Conservation (phyloP, 805 yeast species). For the Zygotorulaspora sp. region DNA sequence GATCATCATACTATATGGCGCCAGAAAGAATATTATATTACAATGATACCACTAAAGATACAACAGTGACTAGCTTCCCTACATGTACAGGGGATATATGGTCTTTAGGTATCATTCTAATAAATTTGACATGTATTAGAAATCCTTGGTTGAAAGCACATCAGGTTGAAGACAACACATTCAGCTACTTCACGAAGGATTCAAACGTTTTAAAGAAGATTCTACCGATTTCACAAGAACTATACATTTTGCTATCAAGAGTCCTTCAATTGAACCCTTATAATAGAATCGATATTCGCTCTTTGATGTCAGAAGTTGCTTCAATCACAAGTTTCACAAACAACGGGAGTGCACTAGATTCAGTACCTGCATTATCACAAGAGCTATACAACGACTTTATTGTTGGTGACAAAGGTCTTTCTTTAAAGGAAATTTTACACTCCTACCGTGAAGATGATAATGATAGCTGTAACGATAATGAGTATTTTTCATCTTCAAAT, state of each 20-base stretch:
- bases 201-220: conserved; percentile 56
- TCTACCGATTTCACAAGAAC: conserved; percentile 64
- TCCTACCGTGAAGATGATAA: conserved; percentile 14
- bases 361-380: conserved; percentile 20
- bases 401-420: conserved; percentile 18
- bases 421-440: conserved; percentile 18
- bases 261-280: conserved; percentile 35
- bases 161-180: conserved; percentile 54
- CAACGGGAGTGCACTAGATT: conserved; percentile 27
- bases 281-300: conserved; percentile 28
- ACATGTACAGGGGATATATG: conserved; percentile 79
- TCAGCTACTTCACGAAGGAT: conserved; percentile 55
- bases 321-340: conserved; percentile 26
- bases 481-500: conserved; percentile 11
- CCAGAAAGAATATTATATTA: conserved; percentile 60
- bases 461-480: conserved; percentile 11
- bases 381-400: conserved; percentile 18
- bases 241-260: conserved; percentile 46
- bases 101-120: conserved; percentile 78
- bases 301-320: conserved; percentile 24
- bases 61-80: conserved; percentile 40
- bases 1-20: conserved; percentile 88
- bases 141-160: conserved; percentile 90
- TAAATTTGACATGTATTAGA: conserved; percentile 75
- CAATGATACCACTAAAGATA: conserved; percentile 23